phyloP scores from a whole-genome alignment of 1,139 yeast species.

The Geotrichum bryndzae region DNA sequence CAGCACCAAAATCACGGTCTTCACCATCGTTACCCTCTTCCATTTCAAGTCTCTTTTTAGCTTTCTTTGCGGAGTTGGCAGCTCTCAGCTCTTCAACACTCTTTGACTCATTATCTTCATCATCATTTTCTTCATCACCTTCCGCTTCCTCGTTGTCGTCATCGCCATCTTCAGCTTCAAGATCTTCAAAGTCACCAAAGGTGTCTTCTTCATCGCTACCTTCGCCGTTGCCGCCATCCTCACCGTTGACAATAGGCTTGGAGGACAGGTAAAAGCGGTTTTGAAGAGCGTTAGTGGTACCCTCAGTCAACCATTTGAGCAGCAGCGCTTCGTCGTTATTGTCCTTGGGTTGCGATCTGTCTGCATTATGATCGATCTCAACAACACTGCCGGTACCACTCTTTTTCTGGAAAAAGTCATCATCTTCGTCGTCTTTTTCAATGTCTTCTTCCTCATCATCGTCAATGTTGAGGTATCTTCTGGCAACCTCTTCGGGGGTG shows the following conservation, averaged over 20 bases:
- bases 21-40: conserved; percentile 76
- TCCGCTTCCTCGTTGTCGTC: conserved; percentile 38
- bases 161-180: conserved; percentile 45
- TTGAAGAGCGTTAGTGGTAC: conserved; percentile 42
- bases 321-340: conserved; percentile 24
- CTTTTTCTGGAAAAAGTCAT: conserved; percentile 63
- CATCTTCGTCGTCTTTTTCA: conserved; percentile 51
- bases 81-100: conserved; percentile 48
- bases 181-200: conserved; percentile 76
- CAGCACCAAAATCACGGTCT: conserved; percentile 66
- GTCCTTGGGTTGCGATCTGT: conserved; percentile 18
- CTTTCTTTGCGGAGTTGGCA: conserved; percentile 82
- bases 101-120: conserved; percentile 46
- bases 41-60: conserved; percentile 77
- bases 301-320: conserved; percentile 44
- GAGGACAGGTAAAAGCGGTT: conserved; percentile 48
- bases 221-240: conserved; percentile 34
- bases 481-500: conserved; percentile 66
- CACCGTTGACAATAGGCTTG: conserved; percentile 52
- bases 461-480: conserved; percentile 63
- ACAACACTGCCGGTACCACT: conserved; percentile 34
- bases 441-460: conserved; percentile 42
- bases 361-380: conserved; percentile 31
- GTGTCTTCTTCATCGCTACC: conserved; percentile 39
- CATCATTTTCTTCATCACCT: conserved; percentile 53